Evolutionary conservation across 805 yeast species (phyloP), one percentile per base, ranked within the genome.

Genomic region (Yarrowia sp.): DNA sequence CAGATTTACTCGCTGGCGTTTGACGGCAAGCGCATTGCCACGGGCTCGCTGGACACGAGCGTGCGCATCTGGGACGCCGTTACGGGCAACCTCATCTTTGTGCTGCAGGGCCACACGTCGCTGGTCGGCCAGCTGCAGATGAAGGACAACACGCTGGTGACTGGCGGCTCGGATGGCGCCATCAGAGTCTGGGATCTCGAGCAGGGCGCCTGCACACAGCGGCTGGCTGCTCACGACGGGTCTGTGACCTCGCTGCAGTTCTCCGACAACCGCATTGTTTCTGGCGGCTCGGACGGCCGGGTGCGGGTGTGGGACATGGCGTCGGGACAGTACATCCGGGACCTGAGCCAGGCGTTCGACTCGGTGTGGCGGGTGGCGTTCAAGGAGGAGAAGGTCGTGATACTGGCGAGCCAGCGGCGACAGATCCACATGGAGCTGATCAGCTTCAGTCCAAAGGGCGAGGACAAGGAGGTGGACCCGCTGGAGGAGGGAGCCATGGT

Each of bases 31-130:
- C 80, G 84, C 65, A 87, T 93, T 70, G 97, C 97, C 35, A 97
- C 97, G 12, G 98, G 98, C 44, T 91, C 97, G 10, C 81, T 94
- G 68, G 99, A 94, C 77, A 84, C 96, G 73, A 87, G 97, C 14
- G 96, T 94, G 56, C 81, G 97, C 66, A 91, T 93, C 44, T 93
- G 98, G 98, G 96, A 90, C 75, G 85, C 96, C 3, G 81, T 85
- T 35, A 87, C 96, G 18, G 98, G 98, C 69, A 82, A 82, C 66
- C 87, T 96, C 73, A 71, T 89, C 13, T 83, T 85, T 53, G 82
- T 86, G 3, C 87, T 91, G 72, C 78, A 77, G 65, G 93, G 93
- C 6, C 99, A 94, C 73, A 88, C 94, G 36, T 97, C 96, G 71
- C 94, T 91, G 71, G 96, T 94, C 5, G 97, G 98, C 0, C 80